phyloP scores from a whole-genome alignment of 2,329 filamentous ascomycete genomes.

The Paraconiothyrium brasiliense region DNA sequence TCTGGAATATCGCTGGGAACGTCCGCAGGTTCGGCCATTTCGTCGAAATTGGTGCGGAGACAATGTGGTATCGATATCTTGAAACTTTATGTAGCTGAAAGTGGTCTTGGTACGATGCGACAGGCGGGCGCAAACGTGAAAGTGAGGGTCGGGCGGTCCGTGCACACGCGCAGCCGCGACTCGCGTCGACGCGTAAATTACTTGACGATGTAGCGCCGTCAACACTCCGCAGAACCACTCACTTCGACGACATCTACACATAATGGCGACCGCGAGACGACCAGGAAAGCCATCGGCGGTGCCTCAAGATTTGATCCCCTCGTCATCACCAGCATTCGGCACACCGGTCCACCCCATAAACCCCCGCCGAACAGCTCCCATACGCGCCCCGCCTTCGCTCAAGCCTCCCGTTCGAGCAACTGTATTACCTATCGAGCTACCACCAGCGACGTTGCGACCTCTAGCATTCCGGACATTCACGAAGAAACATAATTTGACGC shows the following conservation, averaged over 20 bases:
- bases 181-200: slow-evolving; percentile 38
- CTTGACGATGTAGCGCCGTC: slow-evolving; percentile 6
- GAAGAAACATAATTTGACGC: slow-evolving; percentile 94
- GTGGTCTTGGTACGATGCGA: slow-evolving; percentile 3
- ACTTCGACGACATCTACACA: slow-evolving; percentile 4
- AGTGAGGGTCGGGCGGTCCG: slow-evolving; percentile 20
- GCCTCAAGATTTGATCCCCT: slow-evolving; percentile 72
- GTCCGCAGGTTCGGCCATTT: slow-evolving; percentile 38
- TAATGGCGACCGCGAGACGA: slow-evolving; percentile 42
- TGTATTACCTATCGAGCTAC: slow-evolving; percentile 88
- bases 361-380: slow-evolving; percentile 56
- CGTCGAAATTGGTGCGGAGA: not conserved
- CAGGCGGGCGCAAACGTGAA: slow-evolving; percentile 14
- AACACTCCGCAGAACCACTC: slow-evolving; percentile 11
- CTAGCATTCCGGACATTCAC: slow-evolving; percentile 96
- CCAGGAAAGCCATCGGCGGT: slow-evolving; percentile 43
- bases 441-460: slow-evolving; percentile 84
- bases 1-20: slow-evolving; percentile 34
- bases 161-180: slow-evolving; percentile 27
- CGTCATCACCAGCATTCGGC: slow-evolving; percentile 88
- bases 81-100: slow-evolving; percentile 1
- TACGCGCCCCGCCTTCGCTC: slow-evolving; percentile 56
- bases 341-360: slow-evolving; percentile 84
- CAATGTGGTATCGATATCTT: not conserved
- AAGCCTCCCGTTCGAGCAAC: slow-evolving; percentile 64